phyloP scores from a whole-genome alignment of 352 stramenopile species.

The Blastocystis hominis region DNA sequence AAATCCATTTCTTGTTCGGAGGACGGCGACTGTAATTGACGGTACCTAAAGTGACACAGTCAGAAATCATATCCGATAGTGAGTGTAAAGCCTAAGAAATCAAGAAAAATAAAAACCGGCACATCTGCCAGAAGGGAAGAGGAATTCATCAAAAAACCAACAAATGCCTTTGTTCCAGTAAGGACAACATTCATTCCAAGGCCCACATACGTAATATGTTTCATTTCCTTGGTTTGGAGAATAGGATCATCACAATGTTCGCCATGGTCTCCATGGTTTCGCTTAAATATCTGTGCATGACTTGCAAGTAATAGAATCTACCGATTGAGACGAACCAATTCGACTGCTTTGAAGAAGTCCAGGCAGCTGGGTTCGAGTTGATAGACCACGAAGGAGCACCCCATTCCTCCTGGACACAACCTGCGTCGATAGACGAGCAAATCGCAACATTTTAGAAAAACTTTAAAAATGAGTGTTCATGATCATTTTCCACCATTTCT shows the following conservation, averaged over 20 bases:
- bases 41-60: conserved; percentile 56
- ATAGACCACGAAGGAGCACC: not conserved
- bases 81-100: conserved; percentile 38
- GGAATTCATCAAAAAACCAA: conserved; percentile 39
- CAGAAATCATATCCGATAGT: conserved; percentile 48
- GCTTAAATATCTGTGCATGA: not conserved
- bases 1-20: conserved; percentile 54
- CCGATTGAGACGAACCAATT: not conserved
- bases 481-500: not conserved
- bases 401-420: not conserved
- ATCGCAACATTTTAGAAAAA: not conserved
- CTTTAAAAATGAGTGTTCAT: not conserved
- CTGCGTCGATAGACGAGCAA: not conserved
- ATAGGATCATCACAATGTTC: conserved; percentile 20
- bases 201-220: conserved; percentile 48
- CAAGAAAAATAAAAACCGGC: not conserved
- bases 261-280: conserved; percentile 48
- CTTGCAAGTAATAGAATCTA: not conserved
- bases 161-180: conserved; percentile 25
- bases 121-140: conserved; percentile 52
- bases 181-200: conserved; percentile 48
- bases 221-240: conserved; percentile 58
- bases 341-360: not conserved
- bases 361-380: not conserved
- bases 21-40: conserved; percentile 44